phyloP scores from a whole-genome alignment of 257 asterid genomes.

The Forsythia suspensa region DNA sequence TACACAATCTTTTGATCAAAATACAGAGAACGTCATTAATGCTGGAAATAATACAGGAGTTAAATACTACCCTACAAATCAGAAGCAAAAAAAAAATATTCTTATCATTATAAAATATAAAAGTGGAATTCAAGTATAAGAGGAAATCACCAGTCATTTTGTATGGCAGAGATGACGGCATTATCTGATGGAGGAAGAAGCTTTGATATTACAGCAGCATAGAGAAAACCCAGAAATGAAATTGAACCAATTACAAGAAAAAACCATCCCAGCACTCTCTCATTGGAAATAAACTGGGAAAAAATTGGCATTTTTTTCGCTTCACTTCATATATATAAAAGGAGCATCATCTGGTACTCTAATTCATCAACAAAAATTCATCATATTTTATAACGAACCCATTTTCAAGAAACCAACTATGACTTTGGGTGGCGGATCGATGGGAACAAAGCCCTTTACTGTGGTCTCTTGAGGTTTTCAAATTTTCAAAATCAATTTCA shows the following conservation, averaged over 20 bases:
- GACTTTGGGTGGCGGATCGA: background rate
- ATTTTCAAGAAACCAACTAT: background rate
- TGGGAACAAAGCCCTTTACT: no score
- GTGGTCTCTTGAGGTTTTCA: no score
- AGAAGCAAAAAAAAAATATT: background rate
- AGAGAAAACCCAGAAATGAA: constrained; percentile 40
- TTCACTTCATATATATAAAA: constrained; percentile 21
- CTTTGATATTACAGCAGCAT: constrained; percentile 59
- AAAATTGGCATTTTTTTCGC: constrained; percentile 21
- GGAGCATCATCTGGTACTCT: background rate
- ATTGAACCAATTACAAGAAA: constrained; percentile 44
- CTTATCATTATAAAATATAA: background rate
- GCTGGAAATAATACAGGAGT: no score
- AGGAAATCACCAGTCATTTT: constrained; percentile 52
- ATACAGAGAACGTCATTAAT: no score
- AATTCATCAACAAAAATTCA: background rate
- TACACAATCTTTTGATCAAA: background rate
- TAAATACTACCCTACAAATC: no score
- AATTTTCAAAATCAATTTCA: background rate
- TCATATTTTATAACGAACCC: background rate
- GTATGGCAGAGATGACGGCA: constrained; percentile 47
- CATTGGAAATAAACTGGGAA: constrained; percentile 28
- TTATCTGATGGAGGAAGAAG: constrained; percentile 55
- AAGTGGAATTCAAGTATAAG: background rate
- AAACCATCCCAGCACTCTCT: constrained; percentile 49